Percentiles rank a stretch among this genome's conserved stretches.
Conservation (phyloP, 2,329 filamentous ascomycete genomes). For the Stagonosporopsis chrysanthemi region DNA sequence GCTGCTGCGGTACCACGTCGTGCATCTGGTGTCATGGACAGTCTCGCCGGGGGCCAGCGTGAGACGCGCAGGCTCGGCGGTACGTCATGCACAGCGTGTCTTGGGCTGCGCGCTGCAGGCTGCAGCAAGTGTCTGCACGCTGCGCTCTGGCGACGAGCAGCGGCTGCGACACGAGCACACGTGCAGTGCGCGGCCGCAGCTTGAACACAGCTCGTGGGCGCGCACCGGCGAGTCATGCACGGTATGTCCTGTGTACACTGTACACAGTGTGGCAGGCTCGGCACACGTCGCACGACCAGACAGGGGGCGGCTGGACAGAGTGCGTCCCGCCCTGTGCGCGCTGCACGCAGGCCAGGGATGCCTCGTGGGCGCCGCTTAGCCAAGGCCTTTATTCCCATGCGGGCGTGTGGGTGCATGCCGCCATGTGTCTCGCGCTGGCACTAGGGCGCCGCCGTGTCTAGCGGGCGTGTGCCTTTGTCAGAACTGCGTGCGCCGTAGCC, state of each 20-base stretch:
- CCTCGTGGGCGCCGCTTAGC: constrained; percentile 44
- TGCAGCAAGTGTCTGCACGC: neutral
- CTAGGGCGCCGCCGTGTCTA: constrained; percentile 27
- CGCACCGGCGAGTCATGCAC: no score
- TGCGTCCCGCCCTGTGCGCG: constrained; percentile 21
- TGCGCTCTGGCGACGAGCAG: neutral
- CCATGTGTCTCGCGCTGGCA: constrained; percentile 40
- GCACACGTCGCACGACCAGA: constrained; percentile 16
- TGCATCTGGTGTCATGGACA: constrained; percentile 12
- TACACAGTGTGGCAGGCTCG: neutral
- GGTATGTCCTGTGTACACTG: no score
- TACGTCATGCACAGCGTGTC: constrained; percentile 1
- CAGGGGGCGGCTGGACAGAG: constrained; percentile 20
- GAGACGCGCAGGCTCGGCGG: constrained; percentile 6
- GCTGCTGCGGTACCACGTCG: constrained; percentile 5
- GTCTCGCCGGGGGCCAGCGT: constrained; percentile 12
- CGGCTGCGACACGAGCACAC: no score
- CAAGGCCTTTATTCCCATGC: constrained; percentile 42
- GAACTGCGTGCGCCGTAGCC: constrained; percentile 41
- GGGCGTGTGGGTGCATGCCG: constrained; percentile 33
- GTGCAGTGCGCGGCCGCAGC: no score
- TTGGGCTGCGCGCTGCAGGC: neutral
- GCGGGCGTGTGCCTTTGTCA: constrained; percentile 38
- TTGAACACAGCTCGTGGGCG: no score
- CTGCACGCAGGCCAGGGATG: constrained; percentile 39